Evolutionary conservation across 2,329 filamentous ascomycete genomes (phyloP), one percentile per base, ranked within the genome.

Genomic region (Biscogniauxia marginata): DNA sequence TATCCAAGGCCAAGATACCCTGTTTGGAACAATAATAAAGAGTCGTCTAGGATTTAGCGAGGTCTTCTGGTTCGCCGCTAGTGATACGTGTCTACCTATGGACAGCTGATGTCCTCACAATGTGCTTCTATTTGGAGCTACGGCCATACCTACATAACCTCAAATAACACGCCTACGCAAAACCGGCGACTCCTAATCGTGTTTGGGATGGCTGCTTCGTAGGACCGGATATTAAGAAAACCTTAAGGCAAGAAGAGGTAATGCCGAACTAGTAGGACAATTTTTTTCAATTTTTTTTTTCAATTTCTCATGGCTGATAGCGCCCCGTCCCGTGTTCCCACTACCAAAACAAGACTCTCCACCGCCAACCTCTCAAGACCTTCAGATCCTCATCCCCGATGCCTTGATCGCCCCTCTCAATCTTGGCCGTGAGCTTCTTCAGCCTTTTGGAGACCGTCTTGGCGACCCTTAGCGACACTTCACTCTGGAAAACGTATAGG

Each of bases 401-500:
- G 24, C 75, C 73, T 6, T 75, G 70, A 23, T 79, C 73, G 4
- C 79, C 79, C 1, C 73, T 65, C 65, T 84, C 79, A 16, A 84
- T 71, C 63, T 78, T 77, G 21, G 71, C 65, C 23, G 72, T 70
- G 7, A 85, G 73, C 48, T 74, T 74, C 70, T 77, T 80, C 49
- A 84, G 64, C 23, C 81, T 71, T 67, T 78, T 80, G 24, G 75
- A 73, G 18, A 83, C 69, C 3, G 81, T 84, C 64, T 74, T 75
- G 9, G 80, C 81, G 3, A 84, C 81, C 4, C 81, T 77, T 48
- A 85, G 66, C 52, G 79, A 75, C 19, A 85, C 82, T 67, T 85
- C 83, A 65, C 82, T 84, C 63, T 79, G 77, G 59, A 85, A 85
- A 11, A 85, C 77, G 66, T 83, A 84, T 43, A 85, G 70, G 19